Evolutionary conservation across 495 filamentous ascomycete genomes (phyloP).

Genomic region (Antarctomyces pellizariae): DNA sequence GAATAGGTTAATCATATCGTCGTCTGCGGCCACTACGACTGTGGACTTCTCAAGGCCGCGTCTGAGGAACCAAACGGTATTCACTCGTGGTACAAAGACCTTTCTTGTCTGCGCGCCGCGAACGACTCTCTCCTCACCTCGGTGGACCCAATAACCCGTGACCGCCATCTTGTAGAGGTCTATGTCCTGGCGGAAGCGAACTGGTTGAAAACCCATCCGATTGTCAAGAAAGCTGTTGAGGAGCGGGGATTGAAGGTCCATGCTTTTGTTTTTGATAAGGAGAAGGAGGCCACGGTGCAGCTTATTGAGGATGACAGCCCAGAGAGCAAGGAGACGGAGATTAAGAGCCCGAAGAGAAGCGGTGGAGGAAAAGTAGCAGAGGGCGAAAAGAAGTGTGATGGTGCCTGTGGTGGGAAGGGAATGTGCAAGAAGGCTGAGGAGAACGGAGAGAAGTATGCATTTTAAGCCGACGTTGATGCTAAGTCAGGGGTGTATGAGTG

Average conservation of each 20-base stretch:
- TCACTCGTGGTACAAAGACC: slow-evolving; percentile 3
- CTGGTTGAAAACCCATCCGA: slow-evolving; percentile 22
- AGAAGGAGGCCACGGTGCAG: slow-evolving; percentile 20
- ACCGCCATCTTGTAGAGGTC: slow-evolving; percentile 21
- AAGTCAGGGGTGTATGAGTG: too few species aligned
- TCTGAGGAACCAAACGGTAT: slow-evolving; percentile 3
- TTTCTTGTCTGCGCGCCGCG: slow-evolving; percentile 2
- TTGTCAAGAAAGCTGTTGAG: slow-evolving; percentile 24
- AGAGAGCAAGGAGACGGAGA: too few species aligned
- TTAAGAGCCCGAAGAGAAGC: too few species aligned
- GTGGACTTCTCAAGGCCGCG: slow-evolving; percentile 15
- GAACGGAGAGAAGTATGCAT: too few species aligned
- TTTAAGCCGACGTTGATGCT: too few species aligned
- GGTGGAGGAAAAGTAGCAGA: too few species aligned
- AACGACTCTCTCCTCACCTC: slow-evolving; percentile 2
- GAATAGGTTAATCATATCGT: slow-evolving; percentile 19
- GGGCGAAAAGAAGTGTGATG: too few species aligned
- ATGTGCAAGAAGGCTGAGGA: too few species aligned
- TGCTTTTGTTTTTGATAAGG: slow-evolving; percentile 31
- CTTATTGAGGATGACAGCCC: too few species aligned
- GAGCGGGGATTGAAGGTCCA: slow-evolving; percentile 29
- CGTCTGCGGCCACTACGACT: slow-evolving; percentile 22
- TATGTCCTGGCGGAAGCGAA: slow-evolving; percentile 28
- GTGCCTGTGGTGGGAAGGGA: too few species aligned
- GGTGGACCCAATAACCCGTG: too few species aligned